Evolutionary conservation across 768 basidiomycete genomes (phyloP).

Genomic region (Erythrobasidium yunnanense): DNA sequence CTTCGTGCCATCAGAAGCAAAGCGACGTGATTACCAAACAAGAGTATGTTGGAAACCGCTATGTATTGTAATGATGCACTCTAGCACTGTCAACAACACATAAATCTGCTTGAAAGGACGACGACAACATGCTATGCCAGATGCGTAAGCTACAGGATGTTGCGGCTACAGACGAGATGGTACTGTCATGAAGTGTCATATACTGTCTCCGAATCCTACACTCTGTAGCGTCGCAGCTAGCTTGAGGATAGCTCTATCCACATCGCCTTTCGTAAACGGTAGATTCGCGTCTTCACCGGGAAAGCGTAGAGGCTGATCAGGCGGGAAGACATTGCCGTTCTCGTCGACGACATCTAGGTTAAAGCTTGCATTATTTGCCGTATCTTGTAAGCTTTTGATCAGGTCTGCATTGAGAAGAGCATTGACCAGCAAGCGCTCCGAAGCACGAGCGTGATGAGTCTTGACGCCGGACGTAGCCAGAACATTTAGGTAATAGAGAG

Average conservation of each 20-base stretch:
- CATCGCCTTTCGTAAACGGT: slow-evolving; percentile 6
- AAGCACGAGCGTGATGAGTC: slow-evolving; percentile 12
- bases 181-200: no score
- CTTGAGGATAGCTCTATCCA: slow-evolving; percentile 16
- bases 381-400: neutral
- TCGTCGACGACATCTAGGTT: slow-evolving; percentile 4
- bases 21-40: no score
- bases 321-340: neutral
- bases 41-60: no score
- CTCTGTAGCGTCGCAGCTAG: slow-evolving; percentile 2
- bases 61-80: no score
- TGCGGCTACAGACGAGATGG: no score
- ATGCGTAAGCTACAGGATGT: no score
- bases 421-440: slow-evolving; percentile 14
- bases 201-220: slow-evolving; percentile 10
- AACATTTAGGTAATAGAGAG: slow-evolving; percentile 19
- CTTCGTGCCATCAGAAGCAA: no score
- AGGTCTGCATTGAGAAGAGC: slow-evolving; percentile 12
- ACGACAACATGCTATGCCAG: no score
- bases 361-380: neutral
- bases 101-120: no score
- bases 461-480: slow-evolving; percentile 12
- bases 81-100: no score
- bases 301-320: neutral
- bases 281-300: neutral